Base-by-base conservation (phyloP, 768 basidiomycete genomes). In the Phaffia australis region DNA sequence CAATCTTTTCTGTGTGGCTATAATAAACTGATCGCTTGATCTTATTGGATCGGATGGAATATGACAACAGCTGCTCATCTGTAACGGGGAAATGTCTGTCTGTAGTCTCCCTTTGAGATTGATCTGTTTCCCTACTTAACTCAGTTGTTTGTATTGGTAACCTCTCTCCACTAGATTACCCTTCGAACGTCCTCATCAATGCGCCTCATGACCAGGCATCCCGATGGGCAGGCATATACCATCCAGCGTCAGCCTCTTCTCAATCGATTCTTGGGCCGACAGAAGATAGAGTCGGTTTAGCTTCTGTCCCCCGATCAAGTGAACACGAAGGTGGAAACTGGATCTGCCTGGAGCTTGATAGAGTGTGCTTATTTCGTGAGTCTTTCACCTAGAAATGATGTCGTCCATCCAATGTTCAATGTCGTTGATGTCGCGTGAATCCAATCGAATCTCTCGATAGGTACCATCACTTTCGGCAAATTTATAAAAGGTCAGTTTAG, bases 391-490 rank as follows among this genome's bases (percentile, higher is more conserved):
- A 42, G 11, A 42, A 5, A 42, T 42, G 35, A 42, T 11, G 35
- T 4, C 11, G 11, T 42, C 35, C 35, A 42, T 42, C 35, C 35
- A 42, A 42, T 5, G 16, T 21, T 30, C 16, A 16, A 29, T 49
- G 21, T 58, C 5, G 23, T 48, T 27, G 35, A 42, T 42, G 11
- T 4, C 35, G 35, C 35, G 35, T 42, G 35, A 11, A 42, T 42
- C 11, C 11, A 42, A 42, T n/a, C 5, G 1, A 21, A n/a, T 23
- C 3, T 2, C 42, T 23, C 18, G 1, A 8, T 51, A 70, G 69
- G 64, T 16, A 35, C 54, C 27, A 65, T 71, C 52, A 65, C 46
- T 5, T 68, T 69, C 32, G 71, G 71, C 42, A 72, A 70, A 54
- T 56, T 62, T n/a, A 47, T 56, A 18, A 42, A 61, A 30, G 60